These are phyloP conservation scores for Colletotrichum salicis DNA, from an alignment of 2,329 filamentous ascomycete species.

Conservation along the genomic window DNA sequence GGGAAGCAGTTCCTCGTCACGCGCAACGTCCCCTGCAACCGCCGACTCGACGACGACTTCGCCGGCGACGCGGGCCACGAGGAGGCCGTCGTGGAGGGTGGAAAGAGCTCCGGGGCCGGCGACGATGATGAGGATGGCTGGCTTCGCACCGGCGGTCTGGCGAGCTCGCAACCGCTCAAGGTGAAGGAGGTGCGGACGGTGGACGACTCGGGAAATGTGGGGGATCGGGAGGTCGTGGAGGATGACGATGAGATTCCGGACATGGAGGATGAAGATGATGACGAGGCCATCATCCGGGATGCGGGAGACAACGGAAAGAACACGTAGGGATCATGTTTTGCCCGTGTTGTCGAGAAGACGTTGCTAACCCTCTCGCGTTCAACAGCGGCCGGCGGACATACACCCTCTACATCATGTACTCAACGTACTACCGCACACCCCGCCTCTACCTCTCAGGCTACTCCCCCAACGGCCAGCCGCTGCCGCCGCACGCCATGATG, in stretches of 20 bases:
- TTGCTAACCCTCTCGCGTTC: slow-evolving; percentile 35
- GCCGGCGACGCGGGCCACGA: slow-evolving; percentile 88
- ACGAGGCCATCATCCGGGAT: slow-evolving; percentile 94
- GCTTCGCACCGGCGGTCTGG: slow-evolving; percentile 86
- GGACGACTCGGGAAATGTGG: slow-evolving; percentile 88
- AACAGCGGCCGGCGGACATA: slow-evolving; percentile 87
- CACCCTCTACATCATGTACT: slow-evolving; percentile 98
- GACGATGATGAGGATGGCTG: slow-evolving; percentile 85
- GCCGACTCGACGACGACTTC: slow-evolving; percentile 92
- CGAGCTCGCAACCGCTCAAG: slow-evolving; percentile 79
- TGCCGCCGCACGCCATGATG: slow-evolving; percentile 89
- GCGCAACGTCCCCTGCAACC: slow-evolving; percentile 91
- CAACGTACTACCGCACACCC: slow-evolving; percentile 94
- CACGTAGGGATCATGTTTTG: slow-evolving; percentile 48
- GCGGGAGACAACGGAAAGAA: slow-evolving; percentile 60
- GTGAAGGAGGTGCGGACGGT: slow-evolving; percentile 86
- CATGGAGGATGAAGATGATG: slow-evolving; percentile 98
- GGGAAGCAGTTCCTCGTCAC: slow-evolving; percentile 97
- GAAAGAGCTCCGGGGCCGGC: slow-evolving; percentile 53
- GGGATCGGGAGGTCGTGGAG: slow-evolving; percentile 75
- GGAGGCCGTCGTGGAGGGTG: slow-evolving; percentile 79
- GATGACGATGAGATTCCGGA: slow-evolving; percentile 93
- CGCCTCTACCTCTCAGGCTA: slow-evolving; percentile 96
- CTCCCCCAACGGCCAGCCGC: slow-evolving; percentile 79
- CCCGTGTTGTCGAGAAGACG: neutral